A percentile compares a stretch with the other conserved stretches of the same genome.
Conservation (phyloP, 1,284 basidiomycete species). For the Leccinum proximum region DNA sequence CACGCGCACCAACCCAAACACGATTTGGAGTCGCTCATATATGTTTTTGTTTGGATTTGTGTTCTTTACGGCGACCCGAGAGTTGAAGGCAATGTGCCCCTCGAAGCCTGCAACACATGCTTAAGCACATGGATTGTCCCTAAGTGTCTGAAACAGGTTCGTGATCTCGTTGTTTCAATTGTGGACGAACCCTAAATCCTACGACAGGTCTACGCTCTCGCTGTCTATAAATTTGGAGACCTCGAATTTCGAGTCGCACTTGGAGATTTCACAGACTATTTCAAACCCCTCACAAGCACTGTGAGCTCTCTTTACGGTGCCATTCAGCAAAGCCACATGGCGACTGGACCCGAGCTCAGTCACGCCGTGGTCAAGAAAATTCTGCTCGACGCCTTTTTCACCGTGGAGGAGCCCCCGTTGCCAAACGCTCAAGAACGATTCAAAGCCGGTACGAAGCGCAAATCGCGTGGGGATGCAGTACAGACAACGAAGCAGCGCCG, state of each 20-base stretch:
- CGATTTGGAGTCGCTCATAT: neutral
- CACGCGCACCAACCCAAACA: neutral
- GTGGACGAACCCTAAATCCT: no score
- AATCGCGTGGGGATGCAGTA: no score
- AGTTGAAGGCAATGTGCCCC: neutral
- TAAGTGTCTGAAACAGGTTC: neutral
- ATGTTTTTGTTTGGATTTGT: neutral
- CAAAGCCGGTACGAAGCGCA: no score
- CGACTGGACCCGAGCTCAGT: no score
- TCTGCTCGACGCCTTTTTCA: no score
- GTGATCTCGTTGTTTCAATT: neutral
- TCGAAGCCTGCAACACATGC: neutral
- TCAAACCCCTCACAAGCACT: no score
- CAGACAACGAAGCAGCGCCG: no score
- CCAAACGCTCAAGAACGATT: no score
- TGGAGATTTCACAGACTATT: neutral
- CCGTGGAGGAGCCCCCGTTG: no score
- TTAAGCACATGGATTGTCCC: neutral
- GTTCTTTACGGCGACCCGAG: neutral
- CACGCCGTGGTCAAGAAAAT: neutral
- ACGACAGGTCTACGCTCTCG: no score
- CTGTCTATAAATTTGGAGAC: neutral
- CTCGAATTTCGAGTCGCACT: neutral
- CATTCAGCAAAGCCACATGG: no score
- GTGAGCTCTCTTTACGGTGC: no score